These are phyloP conservation scores for Colletotrichum zoysiae DNA, from an alignment of 2,329 filamentous ascomycete genomes.

Conservation along the genomic window DNA sequence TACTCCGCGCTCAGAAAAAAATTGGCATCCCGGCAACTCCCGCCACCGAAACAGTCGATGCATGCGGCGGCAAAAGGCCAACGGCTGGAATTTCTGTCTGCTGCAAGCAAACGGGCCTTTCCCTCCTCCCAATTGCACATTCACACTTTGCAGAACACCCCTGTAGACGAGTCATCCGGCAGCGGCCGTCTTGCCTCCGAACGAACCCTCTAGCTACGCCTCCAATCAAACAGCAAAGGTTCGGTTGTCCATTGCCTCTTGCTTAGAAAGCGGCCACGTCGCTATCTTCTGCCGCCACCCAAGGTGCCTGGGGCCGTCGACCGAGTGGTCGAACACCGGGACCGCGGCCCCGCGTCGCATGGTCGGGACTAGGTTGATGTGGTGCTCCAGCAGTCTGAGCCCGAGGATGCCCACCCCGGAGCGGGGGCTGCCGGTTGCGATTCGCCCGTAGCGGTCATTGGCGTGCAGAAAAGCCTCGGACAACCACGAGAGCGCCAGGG, in stretches of 20 bases:
- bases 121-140: constrained; percentile 5
- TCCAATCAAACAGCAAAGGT: constrained; percentile 26
- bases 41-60: constrained; percentile 21
- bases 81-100: constrained; percentile 22
- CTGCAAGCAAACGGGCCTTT: constrained; percentile 28
- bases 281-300: constrained; percentile 48
- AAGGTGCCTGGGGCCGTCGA: constrained; percentile 35
- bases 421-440: constrained; percentile 46
- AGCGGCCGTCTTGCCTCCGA: constrained; percentile 8
- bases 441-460: constrained; percentile 47
- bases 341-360: constrained; percentile 47
- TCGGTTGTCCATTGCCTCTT: constrained; percentile 41
- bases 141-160: constrained; percentile 3
- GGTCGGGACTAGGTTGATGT: constrained; percentile 47
- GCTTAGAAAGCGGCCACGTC: constrained; percentile 50
- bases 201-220: not conserved
- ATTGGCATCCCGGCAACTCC: constrained; percentile 18
- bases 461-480: constrained; percentile 35
- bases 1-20: not conserved
- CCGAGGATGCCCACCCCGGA: constrained; percentile 46
- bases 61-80: constrained; percentile 35
- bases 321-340: constrained; percentile 45
- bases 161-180: constrained; percentile 31
- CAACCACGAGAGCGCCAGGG: constrained; percentile 22
- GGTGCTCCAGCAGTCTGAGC: constrained; percentile 48